Evolutionary conservation across 768 basidiomycete genomes (phyloP), one percentile per base, ranked within the genome.

Genomic region (Tulasnella sp.): DNA sequence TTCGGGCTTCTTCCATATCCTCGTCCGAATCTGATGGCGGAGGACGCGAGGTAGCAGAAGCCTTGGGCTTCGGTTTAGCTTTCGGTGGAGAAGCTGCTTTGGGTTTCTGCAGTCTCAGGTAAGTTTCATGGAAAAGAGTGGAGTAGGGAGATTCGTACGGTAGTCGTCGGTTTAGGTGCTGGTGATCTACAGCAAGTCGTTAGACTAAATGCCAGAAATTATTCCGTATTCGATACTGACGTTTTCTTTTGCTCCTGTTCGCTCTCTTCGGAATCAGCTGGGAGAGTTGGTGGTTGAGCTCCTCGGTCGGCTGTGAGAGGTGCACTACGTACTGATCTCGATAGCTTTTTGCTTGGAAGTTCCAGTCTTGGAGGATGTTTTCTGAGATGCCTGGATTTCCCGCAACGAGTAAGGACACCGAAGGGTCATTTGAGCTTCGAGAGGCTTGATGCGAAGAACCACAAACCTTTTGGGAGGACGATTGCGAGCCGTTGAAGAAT

Each of bases 1-100:
- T 32, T 11, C 26, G 23, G 15, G 32, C 37, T 55, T 80, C 78
- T 39, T 80, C 74, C 71, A 46, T 46, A 26, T 72, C 71, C n/a
- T 29, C 35, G 26, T 72, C 71, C 4, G 71, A 72, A 40, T 46
- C 71, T 26, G 71, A 72, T 11, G 39, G 11, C 37, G 71, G 44
- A 42, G 29, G 32, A 23, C 32, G 35, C 29, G 40, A 35, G 5
- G 70, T 29, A 9, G 18, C 26, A 35, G 70, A 70, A 15, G 71
- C 39, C 26, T 67, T 67, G 0, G 39, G 71, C 71, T 72, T 72
- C 39, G 71, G 18, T 11, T 35, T 18, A 6, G 71, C 71, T 72
- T 72, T 40, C 20, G 39, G 39, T 37, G 71, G 71, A 20, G 71
- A 37, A 5, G 26, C 39, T 26, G 71, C 18, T 72, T 72, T 72